Base-by-base conservation (phyloP, 1,139 yeast genomes). In the Yamadazyma blattariae region DNA sequence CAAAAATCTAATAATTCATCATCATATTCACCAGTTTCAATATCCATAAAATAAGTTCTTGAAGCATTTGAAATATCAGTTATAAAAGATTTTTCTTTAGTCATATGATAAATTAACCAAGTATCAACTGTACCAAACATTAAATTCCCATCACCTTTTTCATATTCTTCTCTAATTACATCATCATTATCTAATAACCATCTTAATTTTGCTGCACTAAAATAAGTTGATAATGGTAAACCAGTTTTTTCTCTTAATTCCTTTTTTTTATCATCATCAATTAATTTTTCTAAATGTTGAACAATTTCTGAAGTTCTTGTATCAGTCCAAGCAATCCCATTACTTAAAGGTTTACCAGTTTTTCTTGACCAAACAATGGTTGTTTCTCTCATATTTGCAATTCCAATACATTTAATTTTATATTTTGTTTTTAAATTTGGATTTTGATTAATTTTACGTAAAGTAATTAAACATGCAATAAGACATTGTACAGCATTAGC, bases 261-360 rank as follows among this genome's bases (percentile, higher is more conserved):
- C 34, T 75, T 78, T 50, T 79, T 70, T 35, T 63, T 61, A 22
- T 84, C 86, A 27, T 77, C 80, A 23, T 80, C 72, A 38, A 78
- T 74, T 50, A 68, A 67, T 46, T 71, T 69, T 49, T 74, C 77
- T 59, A 83, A 72, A 48, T 80, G 77, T 46, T 77, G 77, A 39
- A 88, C 92, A 39, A 87, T 74, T 26, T 73, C 81, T 8, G 85
- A 63, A 23, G 96, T 90, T 56, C 97, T 77, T 27, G 95, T 85
- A 62, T 90, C 97, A 42, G 94, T 86, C 97, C 97, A 90, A 32
- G 92, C 95, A 56, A 90, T 87, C 56, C 97, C 97, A 54, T 85
- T 82, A 56, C 82, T 74, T 38, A 87, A 72, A 2, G 97, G 94
- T 49, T 74, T 70, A 31, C 97, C 97, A 2, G 97, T 88, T 39